phyloP scores from a whole-genome alignment of 495 filamentous ascomycete genomes.

The Geopyxis carbonaria region DNA sequence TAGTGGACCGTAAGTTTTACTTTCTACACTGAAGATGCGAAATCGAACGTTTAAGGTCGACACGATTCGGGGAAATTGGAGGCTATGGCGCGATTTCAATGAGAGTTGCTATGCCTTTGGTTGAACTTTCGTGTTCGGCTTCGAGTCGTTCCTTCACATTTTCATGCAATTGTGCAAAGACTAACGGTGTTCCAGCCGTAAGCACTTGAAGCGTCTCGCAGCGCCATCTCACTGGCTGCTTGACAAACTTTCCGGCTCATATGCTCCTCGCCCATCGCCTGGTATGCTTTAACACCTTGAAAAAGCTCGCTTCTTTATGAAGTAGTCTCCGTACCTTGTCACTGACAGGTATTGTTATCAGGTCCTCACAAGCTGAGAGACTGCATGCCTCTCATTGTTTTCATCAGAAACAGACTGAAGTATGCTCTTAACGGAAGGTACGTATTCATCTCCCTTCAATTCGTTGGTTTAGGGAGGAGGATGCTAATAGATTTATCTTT shows the following conservation, averaged over 20 bases:
- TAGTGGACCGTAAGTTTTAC: conserved; percentile 24
- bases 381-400: conserved; percentile 97
- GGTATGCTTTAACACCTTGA: too few relatives aligned
- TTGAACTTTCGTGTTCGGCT: not conserved
- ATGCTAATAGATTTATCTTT: conserved; percentile 6
- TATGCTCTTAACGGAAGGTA: conserved; percentile 80
- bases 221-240: conserved; percentile 98
- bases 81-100: too few relatives aligned
- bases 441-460: not conserved
- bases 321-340: conserved; percentile 27
- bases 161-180: not conserved
- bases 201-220: conserved; percentile 98
- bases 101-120: too few relatives aligned
- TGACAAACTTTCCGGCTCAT: conserved; percentile 96
- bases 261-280: conserved; percentile 77
- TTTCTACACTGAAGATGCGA: not conserved
- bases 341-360: conserved; percentile 31
- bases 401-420: conserved; percentile 97
- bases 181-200: conserved; percentile 47
- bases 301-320: conserved; percentile 25
- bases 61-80: not conserved
- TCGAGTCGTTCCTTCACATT: not conserved
- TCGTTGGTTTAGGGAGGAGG: not conserved
- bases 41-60: not conserved
- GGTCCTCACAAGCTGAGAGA: conserved; percentile 99